Conservation (phyloP, 1,139 yeast species). For the Suhomyces bribrorum region DNA sequence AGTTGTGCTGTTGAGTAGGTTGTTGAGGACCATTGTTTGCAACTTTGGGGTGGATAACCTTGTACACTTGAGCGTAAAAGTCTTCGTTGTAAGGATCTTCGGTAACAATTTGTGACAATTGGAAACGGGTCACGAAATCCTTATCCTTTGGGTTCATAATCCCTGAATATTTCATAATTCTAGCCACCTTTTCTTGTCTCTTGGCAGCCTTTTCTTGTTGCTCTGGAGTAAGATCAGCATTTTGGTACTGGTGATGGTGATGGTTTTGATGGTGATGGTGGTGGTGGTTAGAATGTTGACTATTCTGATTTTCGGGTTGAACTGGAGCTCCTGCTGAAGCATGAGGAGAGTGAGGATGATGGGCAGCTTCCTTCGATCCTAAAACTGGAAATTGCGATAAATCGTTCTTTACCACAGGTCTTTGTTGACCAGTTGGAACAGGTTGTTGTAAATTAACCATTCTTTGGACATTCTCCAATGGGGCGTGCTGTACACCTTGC, state of each 20-base stretch:
- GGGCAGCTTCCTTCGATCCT: conserved; percentile 41
- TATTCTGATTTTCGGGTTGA: conserved; percentile 7
- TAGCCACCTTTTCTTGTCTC: conserved; percentile 78
- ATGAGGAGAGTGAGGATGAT: conserved; percentile 12
- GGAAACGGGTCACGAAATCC: conserved; percentile 91
- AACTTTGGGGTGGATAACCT: conserved; percentile 72
- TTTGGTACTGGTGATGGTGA: conserved; percentile 16
- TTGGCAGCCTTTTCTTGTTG: conserved; percentile 57
- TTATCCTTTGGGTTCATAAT: conserved; percentile 97
- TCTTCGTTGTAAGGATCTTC: conserved; percentile 98
- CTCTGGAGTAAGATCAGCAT: conserved; percentile 44
- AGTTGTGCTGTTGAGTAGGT: conserved; percentile 49
- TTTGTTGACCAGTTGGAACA: conserved; percentile 9
- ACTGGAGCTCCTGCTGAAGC: conserved; percentile 15
- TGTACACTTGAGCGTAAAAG: conserved; percentile 91
- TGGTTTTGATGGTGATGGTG: conserved; percentile 12
- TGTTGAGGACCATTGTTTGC: conserved; percentile 45
- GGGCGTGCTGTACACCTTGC: conserved; percentile 11
- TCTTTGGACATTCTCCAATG: conserved; percentile 13
- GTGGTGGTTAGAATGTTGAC: conserved; percentile 16
- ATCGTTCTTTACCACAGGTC: conserved; percentile 32
- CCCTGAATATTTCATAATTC: conserved; percentile 82
- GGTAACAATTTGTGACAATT: conserved; percentile 91
- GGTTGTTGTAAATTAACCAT: conserved; percentile 8
- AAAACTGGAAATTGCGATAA: conserved; percentile 53